Base-by-base conservation (phyloP, 1,284 basidiomycete species). In the Pyrrhoderma noxium region DNA sequence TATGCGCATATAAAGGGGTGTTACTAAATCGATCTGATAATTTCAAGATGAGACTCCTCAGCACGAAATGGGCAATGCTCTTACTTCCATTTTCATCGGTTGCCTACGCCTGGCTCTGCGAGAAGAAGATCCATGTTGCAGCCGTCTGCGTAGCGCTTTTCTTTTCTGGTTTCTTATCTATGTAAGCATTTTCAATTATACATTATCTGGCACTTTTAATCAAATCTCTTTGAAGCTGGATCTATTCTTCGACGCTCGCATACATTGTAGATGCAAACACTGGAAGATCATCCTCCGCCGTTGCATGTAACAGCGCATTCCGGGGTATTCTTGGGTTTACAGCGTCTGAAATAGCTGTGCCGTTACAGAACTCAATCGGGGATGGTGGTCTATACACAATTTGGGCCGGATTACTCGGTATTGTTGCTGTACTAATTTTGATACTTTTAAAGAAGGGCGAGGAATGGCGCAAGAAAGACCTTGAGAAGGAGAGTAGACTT, bases 191-290 rank as follows among this genome's bases (percentile, higher is more conserved):
- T 41, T 25, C 18, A 44, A 40, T 44, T 18, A n/a, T 41, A 8
- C 53, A 48, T 13, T 49, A 46, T 41, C 9, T 36, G 31, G 0
- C 16, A 16, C 43, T 56, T 35, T 53, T 25, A 21, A 47, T 16
- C 56, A 60, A 40, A 36, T 61, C 31, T 42, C 53, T 5, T 40
- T 55, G 5, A 45, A 85, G 85, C 55, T 85, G 78, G 74, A 78
- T 80, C 19, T 87, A 88, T 62, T 67, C 82, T 13, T 82, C 80
- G 56, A 82, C 83, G 0, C 67, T 91, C 31, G 79, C 85, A 0
- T 89, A 88, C 59, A 72, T 89, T 45, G 82, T 89, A 5, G 88
- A 92, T 61, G 79, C 85, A 2, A 91, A 90, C 61, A 68, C 70
- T 2, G 89, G 89, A 4, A 75, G 85, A 16, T 84, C 84, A 0